Percentiles rank a stretch among this genome's conserved stretches.
These are phyloP conservation scores for Coemansia sp. DNA, from an alignment of 192 early-diverging fungal genomes.

Conservation along the genomic window DNA sequence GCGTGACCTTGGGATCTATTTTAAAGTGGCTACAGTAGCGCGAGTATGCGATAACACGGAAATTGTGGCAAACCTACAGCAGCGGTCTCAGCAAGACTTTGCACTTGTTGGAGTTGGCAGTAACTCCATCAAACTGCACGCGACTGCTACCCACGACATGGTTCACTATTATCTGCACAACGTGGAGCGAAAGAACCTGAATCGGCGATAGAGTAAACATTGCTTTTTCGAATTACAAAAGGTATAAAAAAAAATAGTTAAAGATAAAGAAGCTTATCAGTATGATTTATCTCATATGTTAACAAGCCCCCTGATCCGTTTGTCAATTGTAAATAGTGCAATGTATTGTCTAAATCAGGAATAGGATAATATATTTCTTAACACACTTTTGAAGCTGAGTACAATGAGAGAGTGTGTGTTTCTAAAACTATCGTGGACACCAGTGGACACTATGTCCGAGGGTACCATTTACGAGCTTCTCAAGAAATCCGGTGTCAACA, in stretches of 20 bases:
- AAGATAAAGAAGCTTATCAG: no score
- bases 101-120: background rate
- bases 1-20: background rate
- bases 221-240: no score
- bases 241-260: background rate
- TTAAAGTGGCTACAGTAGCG: background rate
- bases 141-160: background rate
- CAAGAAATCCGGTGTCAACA: background rate
- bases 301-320: background rate
- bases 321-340: no score
- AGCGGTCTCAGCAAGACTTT: background rate
- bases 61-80: background rate
- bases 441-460: background rate
- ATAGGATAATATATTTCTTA: no score
- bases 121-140: background rate
- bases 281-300: no score
- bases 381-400: no score
- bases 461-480: slow-evolving; percentile 14
- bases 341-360: no score
- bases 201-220: background rate
- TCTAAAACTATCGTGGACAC: slow-evolving; percentile 15
- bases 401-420: background rate
- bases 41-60: background rate
- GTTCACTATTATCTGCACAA: background rate
- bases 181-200: background rate